Evolutionary conservation across 495 filamentous ascomycete genomes (phyloP), one percentile per base, ranked within the genome.

Genomic region (Aspergillus hancockii): DNA sequence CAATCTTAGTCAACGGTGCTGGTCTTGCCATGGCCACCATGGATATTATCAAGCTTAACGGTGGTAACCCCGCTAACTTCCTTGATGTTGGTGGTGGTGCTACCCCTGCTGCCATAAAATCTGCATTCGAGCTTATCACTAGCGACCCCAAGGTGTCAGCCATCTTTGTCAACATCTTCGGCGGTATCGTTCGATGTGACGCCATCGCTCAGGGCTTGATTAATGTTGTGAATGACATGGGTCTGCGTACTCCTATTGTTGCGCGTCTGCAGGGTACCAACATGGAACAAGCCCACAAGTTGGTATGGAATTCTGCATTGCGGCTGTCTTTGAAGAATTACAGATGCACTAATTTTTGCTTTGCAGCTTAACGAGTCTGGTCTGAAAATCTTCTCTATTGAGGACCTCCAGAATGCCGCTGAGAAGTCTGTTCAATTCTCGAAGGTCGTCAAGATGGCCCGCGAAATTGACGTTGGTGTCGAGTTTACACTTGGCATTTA

Each of bases 1-100:
- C 16, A 7, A 32, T 12, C 57, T 1, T 43, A 73, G 94, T 98
- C 79, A 98, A 98, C 77, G 94, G 94, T 74, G 94, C 94, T 64
- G 94, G 94, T 81, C 89, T 98, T 58, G 94, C 94, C 72, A 98
- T 98, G 94, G 94, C 94, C 55, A 98, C 94, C 65, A 98, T 98
- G 94, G 94, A 98, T 77, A 98, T 98, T 79, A 98, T 98, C 84
- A 98, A 98, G 84, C 86, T 98, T 28, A 98, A 98, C 80, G 94
- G 94, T 69, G 94, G 94, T 53, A 82, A 83, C 69, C 94, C 94
- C 54, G 94, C 94, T 58, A 98, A 98, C 84, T 98, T 98, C 88
- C 83, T 98, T 59, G 94, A 98, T 72, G 95, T 98, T 62, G 94
- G 94, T 63, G 94, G 94, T 73, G 94, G 94, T 80, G 94, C 94